Evolutionary conservation across 345 rosid species (phyloP), one percentile per base, ranked within the genome.

Genomic region (Conringia planisiliqua): DNA sequence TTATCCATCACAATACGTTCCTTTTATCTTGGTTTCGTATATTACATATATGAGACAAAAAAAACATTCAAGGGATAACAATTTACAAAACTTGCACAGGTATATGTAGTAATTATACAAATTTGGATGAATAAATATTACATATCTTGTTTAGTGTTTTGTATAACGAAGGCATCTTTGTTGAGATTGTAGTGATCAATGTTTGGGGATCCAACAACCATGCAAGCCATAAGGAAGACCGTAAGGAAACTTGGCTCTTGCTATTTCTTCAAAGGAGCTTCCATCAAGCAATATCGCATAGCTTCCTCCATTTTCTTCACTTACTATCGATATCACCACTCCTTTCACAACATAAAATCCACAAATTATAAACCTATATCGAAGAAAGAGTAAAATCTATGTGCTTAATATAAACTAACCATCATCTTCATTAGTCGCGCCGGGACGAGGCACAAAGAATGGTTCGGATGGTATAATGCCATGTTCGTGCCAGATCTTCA

Each of bases 181-280:
- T 40, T 68, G 48, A 51, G 57, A 51, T 22, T 17, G 42, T 60
- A 18, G 55, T 33, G 29, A 13, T 65, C 40, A 78, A 13, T 50
- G 14, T 30, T 84, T 90, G 1, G 97, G 97, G 16, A 94, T 87
- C 98, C 97, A 94, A 75, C 97, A 90, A 59, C 98, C 98, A 82
- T 94, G 98, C 24, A 94, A 78, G 4, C 98, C 98, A 58, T 91
- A 94, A 10, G 98, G 98, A 55, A 94, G 89, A 44, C 96, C 96
- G 30, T 91, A 89, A 46, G 98, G 97, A 77, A 94, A 89, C 80
- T 82, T 90, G 58, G 97, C 98, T 82, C 95, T 87, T 32, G 97
- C 97, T 75, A 91, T 87, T 82, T 91, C 98, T 82, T 90, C 83
- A 56, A 94, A 94, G 26, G 92, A 84, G 47, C 83, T 79, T 68